Evolutionary conservation across 345 rosid species (phyloP).

Genomic region (Raphanus raphanistrum): DNA sequence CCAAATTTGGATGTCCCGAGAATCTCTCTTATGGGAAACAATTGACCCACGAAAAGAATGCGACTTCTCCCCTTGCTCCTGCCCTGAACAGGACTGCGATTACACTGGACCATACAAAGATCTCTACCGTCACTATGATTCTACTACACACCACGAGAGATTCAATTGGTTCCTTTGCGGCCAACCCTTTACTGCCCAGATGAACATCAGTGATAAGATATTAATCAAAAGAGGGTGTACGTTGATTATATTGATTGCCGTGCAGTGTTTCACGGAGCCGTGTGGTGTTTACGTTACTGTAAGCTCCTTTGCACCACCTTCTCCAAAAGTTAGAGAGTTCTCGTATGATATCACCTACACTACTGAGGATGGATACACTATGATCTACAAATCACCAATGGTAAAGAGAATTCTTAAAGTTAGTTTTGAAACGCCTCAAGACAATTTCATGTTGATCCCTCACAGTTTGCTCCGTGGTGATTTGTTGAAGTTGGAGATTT

Average conservation of each 20-base stretch:
- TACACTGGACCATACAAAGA: not conserved
- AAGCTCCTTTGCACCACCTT: not conserved
- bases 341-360: not conserved
- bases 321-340: not conserved
- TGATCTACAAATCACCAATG: not conserved
- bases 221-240: not conserved
- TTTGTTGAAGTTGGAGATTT: not conserved
- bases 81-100: not conserved
- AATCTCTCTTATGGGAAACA: not conserved
- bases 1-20: not conserved
- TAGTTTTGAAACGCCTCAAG: not conserved
- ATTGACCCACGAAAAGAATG: not conserved
- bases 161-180: not conserved
- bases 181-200: not conserved
- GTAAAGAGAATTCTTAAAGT: constrained; percentile 4
- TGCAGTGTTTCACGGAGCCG: not conserved
- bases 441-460: constrained; percentile 6
- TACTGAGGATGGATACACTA: not conserved
- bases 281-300: not conserved
- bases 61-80: not conserved
- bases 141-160: not conserved
- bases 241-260: not conserved
- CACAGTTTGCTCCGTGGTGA: not conserved
- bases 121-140: not conserved
- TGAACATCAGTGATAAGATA: not conserved